phyloP scores from a whole-genome alignment of 257 asterid genomes.

The Thymus quinquecostatus region DNA sequence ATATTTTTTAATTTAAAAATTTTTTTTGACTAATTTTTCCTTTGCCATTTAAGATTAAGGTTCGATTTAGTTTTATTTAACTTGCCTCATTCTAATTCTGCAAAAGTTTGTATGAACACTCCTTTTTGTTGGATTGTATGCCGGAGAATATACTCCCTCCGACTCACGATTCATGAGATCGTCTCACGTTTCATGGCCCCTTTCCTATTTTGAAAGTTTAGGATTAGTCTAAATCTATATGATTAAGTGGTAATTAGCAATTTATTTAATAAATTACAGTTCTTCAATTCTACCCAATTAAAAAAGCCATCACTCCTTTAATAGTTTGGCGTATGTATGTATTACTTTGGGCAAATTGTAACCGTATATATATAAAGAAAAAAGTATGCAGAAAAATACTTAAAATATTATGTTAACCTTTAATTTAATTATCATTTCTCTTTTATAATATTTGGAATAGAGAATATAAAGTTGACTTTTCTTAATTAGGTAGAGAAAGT shows the following conservation, averaged over 20 bases:
- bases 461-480: background rate
- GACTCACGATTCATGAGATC: no score
- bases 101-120: background rate
- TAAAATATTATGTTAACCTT: background rate
- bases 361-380: background rate
- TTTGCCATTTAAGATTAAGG: background rate
- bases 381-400: background rate
- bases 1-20: background rate
- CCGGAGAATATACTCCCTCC: no score
- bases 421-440: background rate
- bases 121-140: background rate
- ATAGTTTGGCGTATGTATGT: no score
- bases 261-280: no score
- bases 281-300: no score
- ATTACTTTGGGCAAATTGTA: no score
- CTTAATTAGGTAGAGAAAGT: conserved; percentile 10
- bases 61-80: background rate
- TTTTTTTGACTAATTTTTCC: background rate
- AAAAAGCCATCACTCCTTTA: no score
- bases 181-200: no score
- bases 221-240: no score
- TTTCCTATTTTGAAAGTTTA: no score
- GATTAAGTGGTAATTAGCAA: no score
- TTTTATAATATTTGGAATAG: background rate
- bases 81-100: conserved; percentile 15